Conservation (phyloP, 1,284 basidiomycete genomes). For the Somion occarium region DNA sequence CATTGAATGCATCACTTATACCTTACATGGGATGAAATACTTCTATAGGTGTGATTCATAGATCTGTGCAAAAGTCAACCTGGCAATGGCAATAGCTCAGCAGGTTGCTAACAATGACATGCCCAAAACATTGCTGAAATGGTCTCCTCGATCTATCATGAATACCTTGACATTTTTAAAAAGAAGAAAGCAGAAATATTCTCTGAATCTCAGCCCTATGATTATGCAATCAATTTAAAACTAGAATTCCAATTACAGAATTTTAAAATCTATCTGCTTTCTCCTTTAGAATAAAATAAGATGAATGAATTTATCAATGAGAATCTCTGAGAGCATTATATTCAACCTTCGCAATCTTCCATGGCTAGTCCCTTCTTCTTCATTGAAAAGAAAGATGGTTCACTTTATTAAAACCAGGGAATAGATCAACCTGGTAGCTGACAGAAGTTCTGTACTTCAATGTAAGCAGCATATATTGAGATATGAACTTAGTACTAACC, state of each 20-base stretch:
- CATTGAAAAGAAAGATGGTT: conserved; percentile 36
- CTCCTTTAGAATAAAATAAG: conserved; percentile 18
- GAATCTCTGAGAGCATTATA: conserved; percentile 23
- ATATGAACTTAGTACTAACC: too few species aligned
- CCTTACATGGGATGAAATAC: background rate
- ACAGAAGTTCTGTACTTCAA: too few species aligned
- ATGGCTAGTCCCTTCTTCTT: conserved; percentile 32
- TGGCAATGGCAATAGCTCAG: background rate
- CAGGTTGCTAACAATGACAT: background rate
- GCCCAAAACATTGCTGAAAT: conserved; percentile 9
- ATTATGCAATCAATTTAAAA: conserved; percentile 12
- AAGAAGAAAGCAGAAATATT: conserved; percentile 3
- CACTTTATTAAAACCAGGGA: conserved; percentile 26
- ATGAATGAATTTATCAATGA: conserved; percentile 26
- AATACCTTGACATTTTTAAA: conserved; percentile 17
- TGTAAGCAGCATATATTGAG: too few species aligned
- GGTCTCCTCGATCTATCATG: conserved; percentile 12
- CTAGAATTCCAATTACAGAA: conserved; percentile 8
- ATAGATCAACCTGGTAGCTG: too few species aligned
- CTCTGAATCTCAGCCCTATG: conserved; percentile 12
- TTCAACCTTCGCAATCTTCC: conserved; percentile 21
- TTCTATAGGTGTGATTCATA: background rate
- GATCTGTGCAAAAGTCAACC: background rate
- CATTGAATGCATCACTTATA: background rate
- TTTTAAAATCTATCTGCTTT: conserved; percentile 23